phyloP scores from a whole-genome alignment of 208 protist genomes.

The Trypanosoma congolense region DNA sequence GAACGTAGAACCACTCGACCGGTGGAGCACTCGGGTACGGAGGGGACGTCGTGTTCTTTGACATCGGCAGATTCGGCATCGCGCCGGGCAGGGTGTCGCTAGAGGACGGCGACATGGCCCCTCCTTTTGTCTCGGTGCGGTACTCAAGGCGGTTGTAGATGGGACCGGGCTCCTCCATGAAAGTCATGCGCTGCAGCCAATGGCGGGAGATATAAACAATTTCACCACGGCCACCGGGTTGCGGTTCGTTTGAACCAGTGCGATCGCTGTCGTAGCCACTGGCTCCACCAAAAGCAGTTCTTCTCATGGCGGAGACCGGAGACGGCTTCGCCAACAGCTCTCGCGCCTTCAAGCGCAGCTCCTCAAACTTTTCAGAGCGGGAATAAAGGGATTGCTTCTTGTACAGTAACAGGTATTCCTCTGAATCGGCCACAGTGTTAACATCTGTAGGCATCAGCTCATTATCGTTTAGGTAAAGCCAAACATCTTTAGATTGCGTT shows the following conservation, averaged over 20 bases:
- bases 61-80: too few species aligned
- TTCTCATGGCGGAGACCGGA: neutral
- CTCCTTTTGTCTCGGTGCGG: conserved; percentile 24
- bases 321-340: conserved; percentile 22
- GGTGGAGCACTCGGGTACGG: conserved; percentile 51
- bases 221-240: neutral
- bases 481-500: conserved; percentile 29
- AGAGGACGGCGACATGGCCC: conserved; percentile 13
- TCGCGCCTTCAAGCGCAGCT: conserved; percentile 56
- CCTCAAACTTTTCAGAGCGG: conserved; percentile 19
- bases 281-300: neutral
- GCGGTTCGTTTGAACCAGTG: too few species aligned
- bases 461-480: conserved; percentile 83
- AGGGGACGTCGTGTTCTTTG: conserved; percentile 21
- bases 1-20: conserved; percentile 76
- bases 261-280: too few species aligned
- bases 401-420: conserved; percentile 87
- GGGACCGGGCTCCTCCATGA: conserved; percentile 73
- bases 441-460: conserved; percentile 26
- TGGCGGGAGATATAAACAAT: conserved; percentile 71
- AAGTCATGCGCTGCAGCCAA: conserved; percentile 79
- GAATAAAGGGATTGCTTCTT: conserved; percentile 61
- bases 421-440: conserved; percentile 53
- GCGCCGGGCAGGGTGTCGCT: neutral
- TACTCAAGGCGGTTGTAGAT: conserved; percentile 80